A percentile compares a stretch with the other conserved stretches of the same genome.
phyloP scores from a whole-genome alignment of 352 stramenopile species.

The Pythium pyrilobum region DNA sequence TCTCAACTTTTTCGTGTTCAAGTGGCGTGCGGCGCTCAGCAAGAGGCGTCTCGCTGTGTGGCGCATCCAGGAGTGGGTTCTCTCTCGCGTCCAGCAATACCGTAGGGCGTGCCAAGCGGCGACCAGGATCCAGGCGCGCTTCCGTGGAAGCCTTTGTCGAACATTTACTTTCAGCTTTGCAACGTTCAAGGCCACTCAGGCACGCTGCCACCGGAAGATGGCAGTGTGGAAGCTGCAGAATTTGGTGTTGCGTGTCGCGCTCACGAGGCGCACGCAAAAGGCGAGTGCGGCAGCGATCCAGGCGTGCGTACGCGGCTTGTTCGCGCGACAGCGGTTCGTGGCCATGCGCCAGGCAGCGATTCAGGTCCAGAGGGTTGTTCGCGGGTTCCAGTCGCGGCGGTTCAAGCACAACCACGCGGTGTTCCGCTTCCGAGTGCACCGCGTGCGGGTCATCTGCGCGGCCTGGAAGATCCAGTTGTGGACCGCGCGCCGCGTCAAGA shows the following conservation, averaged over 20 bases:
- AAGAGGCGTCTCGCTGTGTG: constrained; percentile 11
- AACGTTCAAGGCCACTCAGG: constrained; percentile 12
- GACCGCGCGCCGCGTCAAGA: background rate
- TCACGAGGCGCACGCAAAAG: background rate
- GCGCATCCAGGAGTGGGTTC: constrained; percentile 12
- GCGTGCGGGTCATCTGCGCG: background rate
- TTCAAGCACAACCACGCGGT: constrained; percentile 4
- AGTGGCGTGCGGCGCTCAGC: constrained; percentile 1
- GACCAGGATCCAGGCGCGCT: constrained; percentile 21
- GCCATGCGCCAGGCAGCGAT: background rate
- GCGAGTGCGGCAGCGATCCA: constrained; percentile 2
- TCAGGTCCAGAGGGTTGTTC: constrained; percentile 5
- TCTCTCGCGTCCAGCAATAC: background rate
- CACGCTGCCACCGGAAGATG: constrained; percentile 10
- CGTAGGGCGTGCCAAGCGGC: constrained; percentile 1
- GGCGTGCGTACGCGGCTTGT: background rate
- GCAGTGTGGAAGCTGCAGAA: constrained; percentile 14
- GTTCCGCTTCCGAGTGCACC: background rate
- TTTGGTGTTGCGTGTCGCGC: constrained; percentile 1
- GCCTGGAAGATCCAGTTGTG: constrained; percentile 18
- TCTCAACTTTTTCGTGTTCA: constrained; percentile 14
- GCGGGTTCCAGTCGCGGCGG: constrained; percentile 6
- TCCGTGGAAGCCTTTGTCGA: constrained; percentile 34
- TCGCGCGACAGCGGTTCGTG: constrained; percentile 1
- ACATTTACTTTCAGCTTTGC: constrained; percentile 39